Conservation (phyloP, 1,284 basidiomycete species). For the Pholiota adiposa region DNA sequence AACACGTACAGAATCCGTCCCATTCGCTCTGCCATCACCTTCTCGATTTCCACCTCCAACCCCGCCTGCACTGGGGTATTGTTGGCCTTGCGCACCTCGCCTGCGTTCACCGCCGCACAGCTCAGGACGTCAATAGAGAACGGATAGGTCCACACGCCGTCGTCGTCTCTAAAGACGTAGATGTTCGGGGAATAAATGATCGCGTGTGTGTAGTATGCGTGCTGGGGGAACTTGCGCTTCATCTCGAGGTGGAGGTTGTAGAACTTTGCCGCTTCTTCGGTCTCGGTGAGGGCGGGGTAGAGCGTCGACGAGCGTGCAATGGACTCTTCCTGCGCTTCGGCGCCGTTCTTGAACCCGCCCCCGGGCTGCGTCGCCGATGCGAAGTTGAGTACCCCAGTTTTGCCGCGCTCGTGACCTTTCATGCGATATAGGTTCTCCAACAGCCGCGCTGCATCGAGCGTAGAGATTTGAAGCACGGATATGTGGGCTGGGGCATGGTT, state of each 20-base stretch:
- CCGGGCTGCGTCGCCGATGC: constrained; percentile 72
- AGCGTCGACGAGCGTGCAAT: constrained; percentile 29
- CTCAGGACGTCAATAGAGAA: constrained; percentile 65
- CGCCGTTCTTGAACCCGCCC: constrained; percentile 70
- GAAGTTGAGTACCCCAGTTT: constrained; percentile 67
- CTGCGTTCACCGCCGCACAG: constrained; percentile 72
- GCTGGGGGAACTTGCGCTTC: constrained; percentile 38
- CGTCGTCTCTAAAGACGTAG: constrained; percentile 60
- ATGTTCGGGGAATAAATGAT: constrained; percentile 71
- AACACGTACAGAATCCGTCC: constrained; percentile 66
- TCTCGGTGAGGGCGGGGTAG: constrained; percentile 38
- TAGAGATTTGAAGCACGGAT: constrained; percentile 28
- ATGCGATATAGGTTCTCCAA: constrained; percentile 22
- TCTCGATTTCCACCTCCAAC: constrained; percentile 56
- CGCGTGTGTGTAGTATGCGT: constrained; percentile 65
- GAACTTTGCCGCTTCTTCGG: constrained; percentile 46
- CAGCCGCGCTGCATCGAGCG: constrained; percentile 27
- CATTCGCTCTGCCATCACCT: constrained; percentile 71
- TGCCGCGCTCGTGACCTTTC: constrained; percentile 13
- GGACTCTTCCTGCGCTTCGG: constrained; percentile 57
- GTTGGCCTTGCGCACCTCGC: constrained; percentile 50
- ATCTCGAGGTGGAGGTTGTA: constrained; percentile 55
- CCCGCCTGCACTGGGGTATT: constrained; percentile 33
- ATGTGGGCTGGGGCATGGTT: constrained; percentile 15
- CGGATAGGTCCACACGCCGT: constrained; percentile 56